Conservation (phyloP, 2,329 filamentous ascomycete genomes). For the Nigrograna mackinnonii region DNA sequence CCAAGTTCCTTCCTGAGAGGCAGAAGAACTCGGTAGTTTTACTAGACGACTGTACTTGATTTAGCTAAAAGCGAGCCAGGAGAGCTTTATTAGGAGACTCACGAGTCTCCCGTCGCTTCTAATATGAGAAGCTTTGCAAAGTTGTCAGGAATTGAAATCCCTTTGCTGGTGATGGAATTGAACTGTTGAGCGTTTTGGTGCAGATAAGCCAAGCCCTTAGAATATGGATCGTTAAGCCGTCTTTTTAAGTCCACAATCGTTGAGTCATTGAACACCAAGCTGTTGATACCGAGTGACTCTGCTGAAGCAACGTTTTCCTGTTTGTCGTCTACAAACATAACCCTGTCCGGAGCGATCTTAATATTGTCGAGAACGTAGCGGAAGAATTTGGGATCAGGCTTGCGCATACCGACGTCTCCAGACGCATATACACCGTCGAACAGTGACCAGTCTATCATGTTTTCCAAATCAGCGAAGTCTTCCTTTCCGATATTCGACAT, state of each 20-base stretch:
- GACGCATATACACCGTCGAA: conserved; percentile 42
- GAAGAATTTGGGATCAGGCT: conserved; percentile 40
- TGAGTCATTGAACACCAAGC: conserved; percentile 22
- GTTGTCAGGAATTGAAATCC: conserved; percentile 24
- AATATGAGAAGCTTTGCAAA: conserved; percentile 33
- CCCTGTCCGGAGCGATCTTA: conserved; percentile 10
- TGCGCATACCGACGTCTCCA: conserved; percentile 34
- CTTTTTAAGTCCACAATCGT: conserved; percentile 13
- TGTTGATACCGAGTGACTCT: conserved; percentile 27
- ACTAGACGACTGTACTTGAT: conserved; percentile 7
- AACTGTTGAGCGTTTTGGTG: conserved; percentile 16
- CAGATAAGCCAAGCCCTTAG: conserved; percentile 21
- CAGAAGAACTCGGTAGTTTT: conserved; percentile 2
- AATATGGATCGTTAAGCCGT: conserved; percentile 20
- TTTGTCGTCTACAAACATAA: conserved; percentile 35
- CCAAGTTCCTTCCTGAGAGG: conserved; percentile 22
- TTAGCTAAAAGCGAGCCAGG: not conserved
- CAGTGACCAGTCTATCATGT: conserved; percentile 31
- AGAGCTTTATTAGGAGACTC: conserved; percentile 1
- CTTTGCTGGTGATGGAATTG: conserved; percentile 19
- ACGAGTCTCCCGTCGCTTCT: conserved; percentile 20
- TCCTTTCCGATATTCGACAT: conserved; percentile 37
- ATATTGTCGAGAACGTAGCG: conserved; percentile 29
- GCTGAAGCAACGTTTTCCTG: conserved; percentile 29
- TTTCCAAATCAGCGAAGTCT: conserved; percentile 26